Percentiles rank a stretch among this genome's conserved stretches.
These are phyloP conservation scores for Creolimax fragrantissima DNA, from an alignment of 78 protist species.

Conservation along the genomic window DNA sequence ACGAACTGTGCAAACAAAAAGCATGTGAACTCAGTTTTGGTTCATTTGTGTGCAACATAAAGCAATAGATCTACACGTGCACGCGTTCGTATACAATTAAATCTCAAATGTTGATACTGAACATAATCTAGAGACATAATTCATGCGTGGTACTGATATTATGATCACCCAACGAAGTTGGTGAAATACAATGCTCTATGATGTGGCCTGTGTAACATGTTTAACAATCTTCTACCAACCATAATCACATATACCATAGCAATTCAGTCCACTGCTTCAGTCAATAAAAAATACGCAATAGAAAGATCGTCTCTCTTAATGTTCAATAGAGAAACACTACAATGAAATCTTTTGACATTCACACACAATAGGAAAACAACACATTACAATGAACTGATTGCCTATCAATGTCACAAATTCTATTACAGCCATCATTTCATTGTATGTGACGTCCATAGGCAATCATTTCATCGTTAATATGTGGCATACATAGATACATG, in stretches of 20 bases:
- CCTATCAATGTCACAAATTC: too few species aligned
- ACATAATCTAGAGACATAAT: too few species aligned
- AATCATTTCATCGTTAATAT: not conserved
- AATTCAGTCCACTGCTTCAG: not conserved
- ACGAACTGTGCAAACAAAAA: too few species aligned
- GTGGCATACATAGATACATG: not conserved
- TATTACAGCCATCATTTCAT: too few species aligned
- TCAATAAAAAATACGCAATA: not conserved
- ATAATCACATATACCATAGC: not conserved
- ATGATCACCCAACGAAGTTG: not conserved
- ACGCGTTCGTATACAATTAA: too few species aligned
- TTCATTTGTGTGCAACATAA: too few species aligned
- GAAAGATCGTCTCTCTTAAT: not conserved
- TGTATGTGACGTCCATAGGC: too few species aligned
- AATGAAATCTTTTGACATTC: not conserved
- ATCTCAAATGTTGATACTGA: too few species aligned
- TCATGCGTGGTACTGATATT: too few species aligned
- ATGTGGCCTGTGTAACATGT: not conserved
- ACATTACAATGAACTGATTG: not conserved
- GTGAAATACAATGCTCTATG: not conserved
- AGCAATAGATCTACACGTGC: too few species aligned
- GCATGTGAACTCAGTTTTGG: too few species aligned
- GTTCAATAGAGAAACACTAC: not conserved
- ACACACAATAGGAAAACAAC: not conserved
- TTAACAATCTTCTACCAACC: not conserved